Evolutionary conservation across 129 eudicot genomes (phyloP), one percentile per base, ranked within the genome.

Genomic region (Flaveria brownii): DNA sequence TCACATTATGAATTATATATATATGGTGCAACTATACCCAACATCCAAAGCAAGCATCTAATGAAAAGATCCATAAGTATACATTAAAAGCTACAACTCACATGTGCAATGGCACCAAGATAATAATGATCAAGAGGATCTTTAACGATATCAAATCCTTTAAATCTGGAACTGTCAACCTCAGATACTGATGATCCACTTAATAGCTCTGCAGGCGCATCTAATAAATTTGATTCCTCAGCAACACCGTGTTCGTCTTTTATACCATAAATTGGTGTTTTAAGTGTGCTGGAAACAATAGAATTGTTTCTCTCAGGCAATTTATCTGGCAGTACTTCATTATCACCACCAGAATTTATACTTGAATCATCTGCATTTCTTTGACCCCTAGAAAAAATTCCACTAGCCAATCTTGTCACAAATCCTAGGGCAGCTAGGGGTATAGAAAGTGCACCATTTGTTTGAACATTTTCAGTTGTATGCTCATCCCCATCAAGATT

Each of bases 71-170:
- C 46, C 39, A n/a, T 3, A 45, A 10, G 55, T 36, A 56, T 0
- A 17, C 9, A 16, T 20, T 73, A 71, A 47, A 47, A 12, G 12
- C 52, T 47, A 3, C 4, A 47, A 87, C 82, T 79, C 23, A 95
- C 99, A 84, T 84, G 89, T 74, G 83, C 82, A 74, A 42, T 84
- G 68, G 89, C 79, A 71, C 88, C 89, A 82, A 86, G 82, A 81
- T 79, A 95, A 74, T 87, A 75, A 84, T 95, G 97, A 71, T 91
- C 99, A n/a, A 22, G 76, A 39, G 99, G 99, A 75, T 91, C 92
- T 81, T 87, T 89, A 17, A 84, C 93, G 42, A 90, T 89, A 82
- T 95, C 99, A 86, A 95, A 95, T 59, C 95, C 87, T 82, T 80
- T 91, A 81, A 95, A 91, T 76, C 84, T 46, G 69, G 76, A 84